phyloP scores from a whole-genome alignment of 2,329 filamentous ascomycete species.

The Aspergillus clavatus region DNA sequence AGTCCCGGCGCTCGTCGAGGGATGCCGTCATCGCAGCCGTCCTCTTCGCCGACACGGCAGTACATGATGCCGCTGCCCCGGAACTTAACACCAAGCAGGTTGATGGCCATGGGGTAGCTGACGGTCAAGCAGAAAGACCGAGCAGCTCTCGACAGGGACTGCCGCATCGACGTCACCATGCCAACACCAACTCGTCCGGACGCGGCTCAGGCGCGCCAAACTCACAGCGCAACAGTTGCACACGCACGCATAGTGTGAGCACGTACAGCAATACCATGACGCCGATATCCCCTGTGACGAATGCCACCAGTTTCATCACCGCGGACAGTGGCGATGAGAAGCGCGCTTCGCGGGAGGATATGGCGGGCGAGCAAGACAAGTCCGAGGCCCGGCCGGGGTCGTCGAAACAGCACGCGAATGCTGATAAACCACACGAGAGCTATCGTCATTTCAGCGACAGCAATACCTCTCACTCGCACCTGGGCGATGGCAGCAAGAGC shows the following conservation, averaged over 20 bases:
- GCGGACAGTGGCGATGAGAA: constrained; percentile 40
- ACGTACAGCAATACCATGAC: constrained; percentile 42
- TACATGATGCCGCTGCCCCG: constrained; percentile 10
- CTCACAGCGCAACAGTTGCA: constrained; percentile 36
- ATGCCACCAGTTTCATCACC: constrained; percentile 42
- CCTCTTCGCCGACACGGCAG: constrained; percentile 22
- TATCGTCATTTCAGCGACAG: constrained; percentile 18
- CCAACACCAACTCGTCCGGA: constrained; percentile 32
- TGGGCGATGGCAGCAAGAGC: constrained; percentile 23
- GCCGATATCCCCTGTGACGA: constrained; percentile 41
- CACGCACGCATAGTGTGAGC: constrained; percentile 39
- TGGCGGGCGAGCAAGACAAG: constrained; percentile 27
- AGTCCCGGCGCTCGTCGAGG: constrained; percentile 14
- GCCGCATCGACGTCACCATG: constrained; percentile 24
- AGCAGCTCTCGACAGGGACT: constrained; percentile 28
- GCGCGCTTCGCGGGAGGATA: constrained; percentile 23
- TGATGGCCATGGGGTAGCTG: too few species aligned
- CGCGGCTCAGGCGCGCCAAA: constrained; percentile 31
- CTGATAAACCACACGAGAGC: constrained; percentile 17
- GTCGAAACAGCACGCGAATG: constrained; percentile 22
- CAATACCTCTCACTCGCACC: constrained; percentile 23
- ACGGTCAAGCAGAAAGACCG: constrained; percentile 20
- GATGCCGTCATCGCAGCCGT: constrained; percentile 28
- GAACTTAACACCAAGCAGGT: too few species aligned
- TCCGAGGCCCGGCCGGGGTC: constrained; percentile 30